Evolutionary conservation across 768 basidiomycete species (phyloP).

Genomic region (Boletellus ananiceps): DNA sequence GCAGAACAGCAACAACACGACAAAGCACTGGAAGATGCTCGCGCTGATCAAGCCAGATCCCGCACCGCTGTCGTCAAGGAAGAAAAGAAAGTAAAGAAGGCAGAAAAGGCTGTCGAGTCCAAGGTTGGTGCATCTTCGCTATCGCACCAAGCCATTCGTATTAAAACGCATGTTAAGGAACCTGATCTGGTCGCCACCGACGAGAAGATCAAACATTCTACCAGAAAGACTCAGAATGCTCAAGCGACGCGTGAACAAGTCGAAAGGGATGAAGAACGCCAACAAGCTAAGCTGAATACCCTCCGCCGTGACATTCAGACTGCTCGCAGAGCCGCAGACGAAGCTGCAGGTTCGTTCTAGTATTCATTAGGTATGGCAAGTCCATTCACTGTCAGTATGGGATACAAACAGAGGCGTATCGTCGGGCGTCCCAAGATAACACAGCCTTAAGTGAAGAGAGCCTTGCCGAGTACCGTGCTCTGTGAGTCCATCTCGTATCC

Average conservation of each 20-base stretch:
- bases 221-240: conserved; percentile 73
- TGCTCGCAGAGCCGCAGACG: conserved; percentile 66
- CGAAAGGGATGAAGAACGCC: conserved; percentile 49
- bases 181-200: conserved; percentile 82
- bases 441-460: conserved; percentile 78
- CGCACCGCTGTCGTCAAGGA: conserved; percentile 72
- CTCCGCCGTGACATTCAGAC: conserved; percentile 62
- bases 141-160: background rate
- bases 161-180: conserved; percentile 45
- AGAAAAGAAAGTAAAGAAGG: conserved; percentile 85
- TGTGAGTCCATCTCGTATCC: conserved; percentile 12
- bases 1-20: conserved; percentile 70
- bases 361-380: background rate
- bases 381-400: conserved; percentile 3
- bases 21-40: conserved; percentile 63
- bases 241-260: conserved; percentile 59
- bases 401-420: conserved; percentile 58
- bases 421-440: conserved; percentile 67
- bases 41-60: conserved; percentile 76
- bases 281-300: conserved; percentile 48
- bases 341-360: conserved; percentile 62
- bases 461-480: conserved; percentile 68
- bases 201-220: conserved; percentile 82
- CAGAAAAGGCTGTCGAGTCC: conserved; percentile 81
- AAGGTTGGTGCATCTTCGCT: conserved; percentile 49